Evolutionary conservation across 2,329 filamentous ascomycete species (phyloP), one percentile per base, ranked within the genome.

Genomic region (Coleophoma cylindrospora): DNA sequence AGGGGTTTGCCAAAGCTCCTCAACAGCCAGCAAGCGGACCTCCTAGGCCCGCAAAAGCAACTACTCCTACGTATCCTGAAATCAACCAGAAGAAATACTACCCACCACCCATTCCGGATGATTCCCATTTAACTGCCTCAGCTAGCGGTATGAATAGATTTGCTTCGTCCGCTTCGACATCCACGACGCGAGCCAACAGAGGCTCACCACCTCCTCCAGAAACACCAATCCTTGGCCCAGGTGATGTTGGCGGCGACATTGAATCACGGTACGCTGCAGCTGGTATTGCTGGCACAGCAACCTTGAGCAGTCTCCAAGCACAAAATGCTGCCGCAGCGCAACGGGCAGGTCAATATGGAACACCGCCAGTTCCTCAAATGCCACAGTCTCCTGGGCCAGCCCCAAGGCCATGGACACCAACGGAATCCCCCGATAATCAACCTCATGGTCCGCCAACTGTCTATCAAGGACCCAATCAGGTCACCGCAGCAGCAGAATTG

Each of bases 121-220:
- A 60, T 60, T 55, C 49, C 27, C 52, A 57, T 27, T 50, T 66
- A 22, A 50, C 57, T 33, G 61, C 64, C 10, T 61, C 64, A 19
- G 55, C 62, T n/a, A 70, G 61, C 46, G 72, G 73, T 32, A 76
- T 86, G 55, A 84, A 80, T 61, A 76, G 83, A 41, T 83, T 84
- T 57, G 76, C 79, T 11, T 96, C 92, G 2, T 95, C 89, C 8
- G 91, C 92, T 13, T 97, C 94, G 0, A 95, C 85, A 12, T 95
- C 91, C 2, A 99, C 94, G 1, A 96, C 92, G 2, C 84, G 89
- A 57, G 94, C 94, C 17, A 91, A 88, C 63, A 81, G 94, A 59
- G 94, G 94, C 40, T 97, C 92, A 27, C 94, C 94, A 5, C 92
- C 94, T 4, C 94, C 94, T 1, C 94, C 94, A 9, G 92, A 97